phyloP scores from a whole-genome alignment of 2,329 filamentous ascomycete species.

The Microdochium nivale region DNA sequence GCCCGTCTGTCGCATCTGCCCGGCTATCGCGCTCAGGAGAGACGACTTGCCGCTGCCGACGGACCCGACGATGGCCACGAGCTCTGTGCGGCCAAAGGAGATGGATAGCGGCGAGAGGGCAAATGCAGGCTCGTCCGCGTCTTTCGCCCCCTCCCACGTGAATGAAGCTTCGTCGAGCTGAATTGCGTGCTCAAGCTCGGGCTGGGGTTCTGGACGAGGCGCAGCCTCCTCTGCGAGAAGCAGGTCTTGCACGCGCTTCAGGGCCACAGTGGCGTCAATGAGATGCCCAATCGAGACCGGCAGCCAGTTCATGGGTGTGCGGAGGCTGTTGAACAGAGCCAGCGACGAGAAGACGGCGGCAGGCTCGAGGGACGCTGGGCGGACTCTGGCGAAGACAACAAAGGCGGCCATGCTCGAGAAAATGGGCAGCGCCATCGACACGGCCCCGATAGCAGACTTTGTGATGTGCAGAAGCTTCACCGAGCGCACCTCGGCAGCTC shows the following conservation, averaged over 20 bases:
- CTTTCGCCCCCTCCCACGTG: conserved; percentile 66
- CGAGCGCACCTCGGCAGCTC: conserved; percentile 62
- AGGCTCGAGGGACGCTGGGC: conserved; percentile 58
- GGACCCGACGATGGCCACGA: conserved; percentile 69
- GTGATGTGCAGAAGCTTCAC: conserved; percentile 73
- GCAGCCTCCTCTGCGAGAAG: conserved; percentile 71
- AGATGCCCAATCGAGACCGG: conserved; percentile 79
- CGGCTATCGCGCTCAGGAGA: conserved; percentile 73
- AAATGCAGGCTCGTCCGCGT: conserved; percentile 52
- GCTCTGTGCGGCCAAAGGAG: conserved; percentile 58
- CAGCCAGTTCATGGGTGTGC: conserved; percentile 77
- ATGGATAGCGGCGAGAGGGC: conserved; percentile 58
- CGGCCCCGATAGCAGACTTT: conserved; percentile 69
- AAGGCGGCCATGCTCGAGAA: conserved; percentile 92
- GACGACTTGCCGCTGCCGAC: conserved; percentile 85
- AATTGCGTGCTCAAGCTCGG: conserved; percentile 56
- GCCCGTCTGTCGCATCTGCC: conserved; percentile 77
- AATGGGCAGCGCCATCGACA: conserved; percentile 74
- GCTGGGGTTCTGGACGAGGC: conserved; percentile 52
- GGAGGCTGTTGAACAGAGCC: conserved; percentile 80
- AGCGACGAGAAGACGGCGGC: conserved; percentile 82
- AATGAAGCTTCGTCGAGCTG: conserved; percentile 64
- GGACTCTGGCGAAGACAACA: conserved; percentile 63
- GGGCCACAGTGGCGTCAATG: conserved; percentile 76
- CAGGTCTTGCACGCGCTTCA: conserved; percentile 78